Percentiles rank a stretch among this genome's conserved stretches.
Conservation (phyloP, 495 filamentous ascomycete species). For the Neurospora tetraspora region DNA sequence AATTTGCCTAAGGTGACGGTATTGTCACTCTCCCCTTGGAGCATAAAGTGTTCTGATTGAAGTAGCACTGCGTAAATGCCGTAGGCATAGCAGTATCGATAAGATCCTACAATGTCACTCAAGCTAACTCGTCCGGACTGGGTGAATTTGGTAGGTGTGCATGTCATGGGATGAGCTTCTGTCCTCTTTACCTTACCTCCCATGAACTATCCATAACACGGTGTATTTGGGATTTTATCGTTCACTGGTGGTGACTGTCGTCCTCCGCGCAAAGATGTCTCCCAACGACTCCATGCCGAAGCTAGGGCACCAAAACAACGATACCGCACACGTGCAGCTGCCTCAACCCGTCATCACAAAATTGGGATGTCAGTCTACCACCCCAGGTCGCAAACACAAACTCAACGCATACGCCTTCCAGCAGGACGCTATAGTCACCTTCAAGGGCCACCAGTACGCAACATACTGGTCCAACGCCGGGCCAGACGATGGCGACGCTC, state of each 20-base stretch:
- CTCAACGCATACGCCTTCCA: constrained; percentile 37
- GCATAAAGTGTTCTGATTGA: background rate
- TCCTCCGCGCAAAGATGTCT: background rate
- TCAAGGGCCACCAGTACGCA: constrained; percentile 36
- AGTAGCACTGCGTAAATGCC: background rate
- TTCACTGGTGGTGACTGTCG: background rate
- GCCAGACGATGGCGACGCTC: constrained; percentile 17
- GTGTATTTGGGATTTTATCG: background rate
- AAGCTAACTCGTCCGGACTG: background rate
- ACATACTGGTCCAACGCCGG: constrained; percentile 29
- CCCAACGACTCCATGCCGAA: background rate
- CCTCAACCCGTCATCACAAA: constrained; percentile 18
- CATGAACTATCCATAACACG: background rate
- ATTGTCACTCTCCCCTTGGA: too few species aligned
- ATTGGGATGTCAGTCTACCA: constrained; percentile 25
- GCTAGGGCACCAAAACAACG: background rate
- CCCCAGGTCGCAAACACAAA: constrained; percentile 20
- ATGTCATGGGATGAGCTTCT: background rate
- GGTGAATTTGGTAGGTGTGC: background rate
- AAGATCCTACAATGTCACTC: background rate
- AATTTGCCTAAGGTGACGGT: too few species aligned
- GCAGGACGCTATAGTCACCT: constrained; percentile 30
- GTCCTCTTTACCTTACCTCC: background rate
- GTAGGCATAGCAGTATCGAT: background rate
- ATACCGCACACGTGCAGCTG: constrained; percentile 7